These are phyloP conservation scores for Leptosphaerulina australis DNA, from an alignment of 2,329 filamentous ascomycete species.

Conservation along the genomic window DNA sequence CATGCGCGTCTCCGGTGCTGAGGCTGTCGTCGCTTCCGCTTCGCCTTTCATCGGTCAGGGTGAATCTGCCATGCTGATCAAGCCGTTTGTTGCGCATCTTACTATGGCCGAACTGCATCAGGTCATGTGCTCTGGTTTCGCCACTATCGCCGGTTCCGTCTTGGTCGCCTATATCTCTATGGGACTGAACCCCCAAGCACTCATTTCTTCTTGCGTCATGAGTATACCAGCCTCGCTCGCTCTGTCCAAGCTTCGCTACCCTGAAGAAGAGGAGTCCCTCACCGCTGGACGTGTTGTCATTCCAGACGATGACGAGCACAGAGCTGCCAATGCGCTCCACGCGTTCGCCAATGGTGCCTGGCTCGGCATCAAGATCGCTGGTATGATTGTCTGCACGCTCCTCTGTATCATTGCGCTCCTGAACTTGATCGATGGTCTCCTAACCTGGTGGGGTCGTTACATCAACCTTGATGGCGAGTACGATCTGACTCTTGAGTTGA, in stretches of 20 bases:
- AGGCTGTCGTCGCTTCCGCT: slow-evolving; percentile 91
- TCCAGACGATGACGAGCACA: slow-evolving; percentile 77
- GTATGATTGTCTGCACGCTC: slow-evolving; percentile 79
- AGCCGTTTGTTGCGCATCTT: slow-evolving; percentile 82
- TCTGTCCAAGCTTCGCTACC: slow-evolving; percentile 86
- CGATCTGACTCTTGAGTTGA: slow-evolving; percentile 73
- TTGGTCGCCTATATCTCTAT: slow-evolving; percentile 84
- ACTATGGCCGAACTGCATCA: slow-evolving; percentile 90
- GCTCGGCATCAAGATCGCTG: slow-evolving; percentile 84
- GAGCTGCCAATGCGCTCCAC: slow-evolving; percentile 79
- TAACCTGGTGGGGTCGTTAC: slow-evolving; percentile 85
- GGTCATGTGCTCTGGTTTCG: slow-evolving; percentile 90
- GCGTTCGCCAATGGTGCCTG: slow-evolving; percentile 85
- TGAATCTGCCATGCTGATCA: slow-evolving; percentile 91
- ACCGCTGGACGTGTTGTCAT: slow-evolving; percentile 82
- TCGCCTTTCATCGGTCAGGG: slow-evolving; percentile 95
- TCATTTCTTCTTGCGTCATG: slow-evolving; percentile 94
- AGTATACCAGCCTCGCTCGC: slow-evolving; percentile 90
- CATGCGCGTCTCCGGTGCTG: slow-evolving; percentile 84
- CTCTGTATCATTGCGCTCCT: slow-evolving; percentile 83
- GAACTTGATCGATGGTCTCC: slow-evolving; percentile 73
- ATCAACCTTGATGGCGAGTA: slow-evolving; percentile 71
- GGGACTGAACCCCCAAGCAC: slow-evolving; percentile 80
- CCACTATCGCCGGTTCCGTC: slow-evolving; percentile 88
- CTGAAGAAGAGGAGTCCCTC: slow-evolving; percentile 83